phyloP scores from a whole-genome alignment of 1,284 basidiomycete species.

The Malassezia yamatoensis region DNA sequence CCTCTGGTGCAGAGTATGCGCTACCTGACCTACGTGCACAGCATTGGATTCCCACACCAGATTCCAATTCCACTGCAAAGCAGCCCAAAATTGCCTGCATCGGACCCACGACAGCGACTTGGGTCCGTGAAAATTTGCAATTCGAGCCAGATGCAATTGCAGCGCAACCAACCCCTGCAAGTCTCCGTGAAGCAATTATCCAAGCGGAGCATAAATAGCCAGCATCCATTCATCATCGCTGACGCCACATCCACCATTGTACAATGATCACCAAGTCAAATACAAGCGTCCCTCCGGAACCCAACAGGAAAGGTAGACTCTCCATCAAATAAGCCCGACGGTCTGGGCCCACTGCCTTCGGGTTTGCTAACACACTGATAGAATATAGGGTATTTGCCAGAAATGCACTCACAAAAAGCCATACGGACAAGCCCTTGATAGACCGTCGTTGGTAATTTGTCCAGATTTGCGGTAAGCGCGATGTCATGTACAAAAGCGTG shows the following conservation, averaged over 20 bases:
- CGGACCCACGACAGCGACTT: slow-evolving; percentile 31
- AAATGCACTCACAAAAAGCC: slow-evolving; percentile 43
- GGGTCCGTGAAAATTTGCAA: slow-evolving; percentile 30
- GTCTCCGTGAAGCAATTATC: slow-evolving; percentile 34
- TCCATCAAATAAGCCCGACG: slow-evolving; percentile 28
- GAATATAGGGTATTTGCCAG: slow-evolving; percentile 40
- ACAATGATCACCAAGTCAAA: slow-evolving; percentile 42
- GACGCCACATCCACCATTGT: slow-evolving; percentile 37
- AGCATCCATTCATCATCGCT: not conserved
- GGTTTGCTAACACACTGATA: slow-evolving; percentile 31
- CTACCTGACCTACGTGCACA: slow-evolving; percentile 28
- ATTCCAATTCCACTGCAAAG: not conserved
- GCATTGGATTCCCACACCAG: slow-evolving; percentile 27
- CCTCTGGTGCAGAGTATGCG: slow-evolving; percentile 39
- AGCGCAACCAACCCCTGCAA: slow-evolving; percentile 28
- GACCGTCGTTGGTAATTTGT: slow-evolving; percentile 36
- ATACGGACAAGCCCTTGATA: slow-evolving; percentile 37
- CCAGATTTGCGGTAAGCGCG: slow-evolving; percentile 47
- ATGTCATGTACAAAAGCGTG: slow-evolving; percentile 45
- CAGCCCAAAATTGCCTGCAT: slow-evolving; percentile 33
- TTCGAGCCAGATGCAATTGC: slow-evolving; percentile 38
- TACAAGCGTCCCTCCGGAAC: slow-evolving; percentile 38
- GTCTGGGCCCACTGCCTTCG: slow-evolving; percentile 20
- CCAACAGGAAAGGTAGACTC: slow-evolving; percentile 41
- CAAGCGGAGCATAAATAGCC: not conserved